Evolutionary conservation across 306 rosid species (phyloP), one percentile per base, ranked within the genome.

Genomic region (Cicer judaicum): DNA sequence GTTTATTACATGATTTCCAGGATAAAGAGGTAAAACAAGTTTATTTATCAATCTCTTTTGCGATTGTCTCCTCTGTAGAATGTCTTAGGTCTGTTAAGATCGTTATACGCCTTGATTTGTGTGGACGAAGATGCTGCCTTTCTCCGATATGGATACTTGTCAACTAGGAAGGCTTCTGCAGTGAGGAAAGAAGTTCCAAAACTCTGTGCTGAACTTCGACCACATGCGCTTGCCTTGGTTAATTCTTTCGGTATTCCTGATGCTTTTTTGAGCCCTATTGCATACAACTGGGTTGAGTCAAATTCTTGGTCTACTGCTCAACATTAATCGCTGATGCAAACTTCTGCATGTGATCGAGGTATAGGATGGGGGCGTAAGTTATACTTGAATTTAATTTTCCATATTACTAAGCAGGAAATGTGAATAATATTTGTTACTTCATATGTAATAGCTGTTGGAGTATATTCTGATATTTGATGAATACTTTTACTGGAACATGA

Each of bases 221-320:
- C 90, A 0, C 92, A 88, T 82, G 97, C 97, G 43, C 91, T 93
- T 41, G 92, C 96, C 24, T 68, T 93, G 81, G 98, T 93, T 74
- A 86, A 87, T 72, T 93, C 98, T 65, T 91, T 91, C 8, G 98
- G 98, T 72, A 91, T 91, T 72, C 98, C 98, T 6, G 93, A 89
- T 62, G 96, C 97, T 2, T 93, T 91, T 52, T 82, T 93, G 86
- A 81, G 97, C 74, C 96, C 98, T 12, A 84, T 93, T 5, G 98
- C 97, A 7, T 93, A 76, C 74, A 67, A 93, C 75, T 91, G 98
- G 97, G 79, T 93, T 6, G 90, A 88, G 13, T 85, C 97, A 69
- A 91, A 93, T 82, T 84, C 94, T 21, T 91, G 96, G 97, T 79
- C 94, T 65, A 78, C 92, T 14, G 65, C 86, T 84, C 85, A 79